Conservation (phyloP, 225 moss, liverwort and hornwort genomes). For the Physcomitrium patens region DNA sequence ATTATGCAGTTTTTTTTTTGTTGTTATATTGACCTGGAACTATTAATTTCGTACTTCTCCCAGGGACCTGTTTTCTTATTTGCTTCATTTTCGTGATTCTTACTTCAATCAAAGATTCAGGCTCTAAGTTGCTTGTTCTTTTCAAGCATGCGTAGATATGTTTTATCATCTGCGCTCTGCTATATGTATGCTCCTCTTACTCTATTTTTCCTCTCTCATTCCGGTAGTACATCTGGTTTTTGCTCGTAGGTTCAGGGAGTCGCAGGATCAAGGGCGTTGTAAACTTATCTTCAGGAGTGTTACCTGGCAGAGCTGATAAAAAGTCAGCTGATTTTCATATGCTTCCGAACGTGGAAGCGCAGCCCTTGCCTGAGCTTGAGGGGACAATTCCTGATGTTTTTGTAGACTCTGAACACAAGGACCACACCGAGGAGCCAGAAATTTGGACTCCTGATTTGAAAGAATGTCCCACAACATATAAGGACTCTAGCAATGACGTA, state of each 20-base stretch:
- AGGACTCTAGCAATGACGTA: constrained; percentile 49
- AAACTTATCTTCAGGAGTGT: constrained; percentile 38
- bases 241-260: constrained; percentile 47
- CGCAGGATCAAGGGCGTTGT: constrained; percentile 38
- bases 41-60: background rate
- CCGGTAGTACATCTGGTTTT: constrained; percentile 29
- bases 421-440: constrained; percentile 56
- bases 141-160: constrained; percentile 4
- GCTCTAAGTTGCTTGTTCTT: constrained; percentile 3
- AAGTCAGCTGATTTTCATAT: constrained; percentile 74
- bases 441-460: constrained; percentile 56
- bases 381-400: constrained; percentile 47
- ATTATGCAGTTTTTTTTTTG: background rate
- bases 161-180: constrained; percentile 14
- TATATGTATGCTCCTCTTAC: constrained; percentile 1
- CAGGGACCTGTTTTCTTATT: background rate
- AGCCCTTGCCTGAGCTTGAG: constrained; percentile 50
- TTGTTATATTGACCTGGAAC: constrained; percentile 13
- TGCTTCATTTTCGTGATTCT: constrained; percentile 13
- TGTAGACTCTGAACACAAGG: constrained; percentile 41
- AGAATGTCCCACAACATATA: constrained; percentile 50
- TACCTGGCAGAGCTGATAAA: constrained; percentile 65
- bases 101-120: constrained; percentile 10
- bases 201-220: constrained; percentile 7
- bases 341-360: constrained; percentile 55